Base-by-base conservation (phyloP, 306 rosid genomes). In the Quercus ilex region DNA sequence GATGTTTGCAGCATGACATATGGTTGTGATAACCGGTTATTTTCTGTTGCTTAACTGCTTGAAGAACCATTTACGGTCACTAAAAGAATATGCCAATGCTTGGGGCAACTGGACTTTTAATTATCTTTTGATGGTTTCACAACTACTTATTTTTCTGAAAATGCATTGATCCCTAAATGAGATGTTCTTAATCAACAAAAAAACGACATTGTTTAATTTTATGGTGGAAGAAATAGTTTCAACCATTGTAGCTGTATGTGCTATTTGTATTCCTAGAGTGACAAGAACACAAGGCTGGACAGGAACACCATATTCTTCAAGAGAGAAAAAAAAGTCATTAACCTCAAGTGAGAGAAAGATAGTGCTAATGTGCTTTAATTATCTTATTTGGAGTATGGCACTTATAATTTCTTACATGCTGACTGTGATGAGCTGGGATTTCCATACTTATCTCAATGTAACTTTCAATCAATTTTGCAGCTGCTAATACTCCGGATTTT, bases 401-500 rank as follows among this genome's bases (percentile, higher is more conserved):
- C 55, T 8, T 28, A 12, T 21, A 21, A 30, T 72, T 67, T 21
- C 52, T 55, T 30, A 64, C 43, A 15, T 33, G 69, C 10, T 76
- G 38, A 15, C 74, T 68, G 38, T 51, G 57, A 73, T 74, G 73
- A 63, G 73, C 77, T 55, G 72, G 67, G 81, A 70, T 77, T 77
- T 52, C 19, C 62, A 33, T 80, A 49, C 19, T 70, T 25, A 41
- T 53, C 41, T 67, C 64, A 67, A 55, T 73, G 51, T 21, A 41
- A 74, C 19, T 70, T 74, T 82, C 49, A 49, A 26, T 79, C 30
- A 30, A 68, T 75, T 38, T 64, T 84, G 93, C 92, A 92, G 99
- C 89, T 56, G 82, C 89, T 95, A 77, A 43, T 95, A 74, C 87
- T 81, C 69, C 86, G 81, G 77, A 82, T 88, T 75, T 73, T 87